Evolutionary conservation across 176 grass and related monocot genomes (phyloP).

Genomic region (Oryza longistaminata): DNA sequence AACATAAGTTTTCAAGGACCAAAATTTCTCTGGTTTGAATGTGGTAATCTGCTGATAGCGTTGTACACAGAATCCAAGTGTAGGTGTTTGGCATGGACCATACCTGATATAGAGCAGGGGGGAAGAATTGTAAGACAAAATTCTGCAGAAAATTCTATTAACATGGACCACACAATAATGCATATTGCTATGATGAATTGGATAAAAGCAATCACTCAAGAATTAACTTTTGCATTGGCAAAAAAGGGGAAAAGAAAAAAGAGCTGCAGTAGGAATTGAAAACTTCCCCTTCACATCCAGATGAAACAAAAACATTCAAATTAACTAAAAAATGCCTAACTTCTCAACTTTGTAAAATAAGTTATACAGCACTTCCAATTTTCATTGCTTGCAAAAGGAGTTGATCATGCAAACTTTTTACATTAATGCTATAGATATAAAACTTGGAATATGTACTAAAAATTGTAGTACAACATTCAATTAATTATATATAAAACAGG

Average conservation of each 20-base stretch:
- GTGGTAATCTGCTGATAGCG: constrained; percentile 90
- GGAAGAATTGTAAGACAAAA: constrained; percentile 22
- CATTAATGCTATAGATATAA: too few relatives aligned
- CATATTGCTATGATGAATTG: constrained; percentile 25
- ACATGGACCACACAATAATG: background rate
- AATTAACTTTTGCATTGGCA: background rate
- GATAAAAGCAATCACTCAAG: background rate
- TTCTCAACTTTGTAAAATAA: background rate
- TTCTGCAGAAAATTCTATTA: constrained; percentile 19
- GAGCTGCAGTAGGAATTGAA: background rate
- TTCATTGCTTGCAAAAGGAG: too few relatives aligned
- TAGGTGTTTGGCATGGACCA: constrained; percentile 98
- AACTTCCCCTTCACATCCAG: background rate
- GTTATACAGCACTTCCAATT: too few relatives aligned
- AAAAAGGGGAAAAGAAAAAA: background rate
- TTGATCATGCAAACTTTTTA: too few relatives aligned
- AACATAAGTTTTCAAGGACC: constrained; percentile 84
- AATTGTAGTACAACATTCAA: too few relatives aligned
- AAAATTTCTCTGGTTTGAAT: constrained; percentile 99
- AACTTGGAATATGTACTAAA: background rate
- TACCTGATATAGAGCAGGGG: constrained; percentile 61
- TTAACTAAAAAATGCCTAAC: background rate
- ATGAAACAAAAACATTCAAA: constrained; percentile 26
- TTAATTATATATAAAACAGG: background rate
- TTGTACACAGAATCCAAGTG: constrained; percentile 94